A percentile compares a stretch with the other conserved stretches of the same genome.
Conservation (phyloP, 345 rosid species). For the Corchorus capsularis region DNA sequence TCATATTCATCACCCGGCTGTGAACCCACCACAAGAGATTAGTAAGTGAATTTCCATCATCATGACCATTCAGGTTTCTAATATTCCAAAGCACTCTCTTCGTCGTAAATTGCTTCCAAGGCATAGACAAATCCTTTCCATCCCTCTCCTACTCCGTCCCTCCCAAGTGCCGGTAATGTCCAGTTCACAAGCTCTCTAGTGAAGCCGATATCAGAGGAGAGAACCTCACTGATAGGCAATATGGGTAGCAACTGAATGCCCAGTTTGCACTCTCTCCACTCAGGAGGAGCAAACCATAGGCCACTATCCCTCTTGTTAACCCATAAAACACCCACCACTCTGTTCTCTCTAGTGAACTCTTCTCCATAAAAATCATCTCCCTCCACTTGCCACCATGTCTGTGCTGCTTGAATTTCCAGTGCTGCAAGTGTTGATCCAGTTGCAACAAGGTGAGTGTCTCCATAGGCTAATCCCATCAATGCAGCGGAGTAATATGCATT, state of each 20-base stretch:
- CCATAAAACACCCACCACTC: slow-evolving; percentile 86
- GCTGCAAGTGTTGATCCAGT: slow-evolving; percentile 66
- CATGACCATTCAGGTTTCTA: slow-evolving; percentile 49
- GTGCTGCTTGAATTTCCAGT: slow-evolving; percentile 86
- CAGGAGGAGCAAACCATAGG: slow-evolving; percentile 89
- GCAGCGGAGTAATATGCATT: slow-evolving; percentile 92
- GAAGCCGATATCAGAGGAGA: slow-evolving; percentile 66
- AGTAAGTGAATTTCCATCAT: slow-evolving; percentile 78
- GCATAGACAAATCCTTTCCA: slow-evolving; percentile 94
- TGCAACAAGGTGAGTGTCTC: slow-evolving; percentile 73
- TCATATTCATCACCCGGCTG: slow-evolving; percentile 54
- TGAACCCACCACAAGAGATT: slow-evolving; percentile 95
- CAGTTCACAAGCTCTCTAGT: slow-evolving; percentile 73
- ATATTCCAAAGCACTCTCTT: slow-evolving; percentile 62
- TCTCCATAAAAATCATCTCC: slow-evolving; percentile 50
- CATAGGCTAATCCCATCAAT: slow-evolving; percentile 88
- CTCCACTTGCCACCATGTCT: slow-evolving; percentile 93
- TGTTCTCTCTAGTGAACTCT: slow-evolving; percentile 75
- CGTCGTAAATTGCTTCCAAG: slow-evolving; percentile 71
- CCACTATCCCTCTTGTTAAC: slow-evolving; percentile 87
- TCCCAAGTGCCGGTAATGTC: slow-evolving; percentile 67
- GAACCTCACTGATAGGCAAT: slow-evolving; percentile 64
- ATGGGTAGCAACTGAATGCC: slow-evolving; percentile 87
- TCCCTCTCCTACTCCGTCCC: slow-evolving; percentile 81
- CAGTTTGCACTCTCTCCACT: slow-evolving; percentile 76